Evolutionary conservation across 2,329 filamentous ascomycete species (phyloP).

Genomic region (Knufia petricola): DNA sequence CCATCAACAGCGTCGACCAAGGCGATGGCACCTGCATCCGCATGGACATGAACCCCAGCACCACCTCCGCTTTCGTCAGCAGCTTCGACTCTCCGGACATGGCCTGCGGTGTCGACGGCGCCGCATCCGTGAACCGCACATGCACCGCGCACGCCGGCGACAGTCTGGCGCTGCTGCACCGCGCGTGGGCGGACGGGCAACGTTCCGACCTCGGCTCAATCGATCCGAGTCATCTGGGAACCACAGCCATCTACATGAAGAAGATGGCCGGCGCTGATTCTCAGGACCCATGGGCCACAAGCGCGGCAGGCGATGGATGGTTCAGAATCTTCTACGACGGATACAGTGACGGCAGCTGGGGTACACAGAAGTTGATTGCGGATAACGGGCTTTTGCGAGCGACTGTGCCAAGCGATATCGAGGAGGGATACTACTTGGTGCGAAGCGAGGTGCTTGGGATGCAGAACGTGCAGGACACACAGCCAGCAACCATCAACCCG

Average conservation of each 20-base stretch:
- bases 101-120: conserved; percentile 52
- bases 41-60: conserved; percentile 47
- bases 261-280: conserved; percentile 49
- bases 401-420: conserved; percentile 51
- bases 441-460: conserved; percentile 61
- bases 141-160: conserved; percentile 41
- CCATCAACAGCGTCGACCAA: conserved; percentile 52
- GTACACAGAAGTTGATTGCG: conserved; percentile 57
- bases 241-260: conserved; percentile 67
- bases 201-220: conserved; percentile 44
- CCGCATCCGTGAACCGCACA: conserved; percentile 39
- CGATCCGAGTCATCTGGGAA: conserved; percentile 54
- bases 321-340: conserved; percentile 69
- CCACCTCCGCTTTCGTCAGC: conserved; percentile 49
- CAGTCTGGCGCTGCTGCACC: conserved; percentile 58
- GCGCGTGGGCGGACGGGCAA: conserved; percentile 51
- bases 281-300: conserved; percentile 25
- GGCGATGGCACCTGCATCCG: conserved; percentile 64
- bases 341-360: conserved; percentile 54
- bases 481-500: conserved; percentile 37
- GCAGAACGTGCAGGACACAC: conserved; percentile 47
- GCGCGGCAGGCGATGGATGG: conserved; percentile 58
- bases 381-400: conserved; percentile 56
- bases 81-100: conserved; percentile 52
- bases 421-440: conserved; percentile 60